Base-by-base conservation (phyloP, 495 filamentous ascomycete genomes). In the Penicillium simplicissimum region DNA sequence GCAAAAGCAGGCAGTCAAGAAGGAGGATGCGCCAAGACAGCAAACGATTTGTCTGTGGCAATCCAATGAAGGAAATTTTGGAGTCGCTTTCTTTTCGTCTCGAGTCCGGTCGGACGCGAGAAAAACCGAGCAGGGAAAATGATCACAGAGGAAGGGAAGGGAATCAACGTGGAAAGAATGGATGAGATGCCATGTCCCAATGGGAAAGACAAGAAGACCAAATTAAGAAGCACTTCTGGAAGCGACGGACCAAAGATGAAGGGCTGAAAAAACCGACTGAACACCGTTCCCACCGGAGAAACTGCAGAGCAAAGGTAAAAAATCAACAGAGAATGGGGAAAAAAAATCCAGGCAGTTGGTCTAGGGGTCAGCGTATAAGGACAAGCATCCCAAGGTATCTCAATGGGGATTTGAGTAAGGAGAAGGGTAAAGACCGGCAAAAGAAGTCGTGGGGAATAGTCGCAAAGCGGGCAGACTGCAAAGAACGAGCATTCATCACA, bases 211-310 rank as follows among this genome's bases (percentile, higher is more conserved):
- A 57, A 45, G 35, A 48, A 23, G 31, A 58, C 48, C 65, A 49
- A 36, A 61, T 67, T 67, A 59, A 62, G 61, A 31, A 59, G 58
- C 52, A 43, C 19, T 38, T 70, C 45, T 67, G 63, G 42, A 63
- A 53, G 28, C 67, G 64, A 42, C 19, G 40, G 58, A 67, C 55
- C 67, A 34, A 74, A 48, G 34, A 59, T 28, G 38, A 58, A 69
- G 54, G 45, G 43, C 56, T 45, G 19, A 45, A 36, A 62, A 67
- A 56, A 64, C 69, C 62, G 40, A 67, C 61, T 45, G 72, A 75
- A 59, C 75, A 83, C 60, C 74, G 78, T 69, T 36, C 67, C 76
- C 55, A 74, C 75, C 64, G 74, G 77, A 64, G 75, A 78, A 61
- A 56, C 54, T 60, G 60, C 42, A 56, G 66, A 62, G 51, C 52